Conservation (phyloP, 768 basidiomycete species). For the Hericium alpestre region DNA sequence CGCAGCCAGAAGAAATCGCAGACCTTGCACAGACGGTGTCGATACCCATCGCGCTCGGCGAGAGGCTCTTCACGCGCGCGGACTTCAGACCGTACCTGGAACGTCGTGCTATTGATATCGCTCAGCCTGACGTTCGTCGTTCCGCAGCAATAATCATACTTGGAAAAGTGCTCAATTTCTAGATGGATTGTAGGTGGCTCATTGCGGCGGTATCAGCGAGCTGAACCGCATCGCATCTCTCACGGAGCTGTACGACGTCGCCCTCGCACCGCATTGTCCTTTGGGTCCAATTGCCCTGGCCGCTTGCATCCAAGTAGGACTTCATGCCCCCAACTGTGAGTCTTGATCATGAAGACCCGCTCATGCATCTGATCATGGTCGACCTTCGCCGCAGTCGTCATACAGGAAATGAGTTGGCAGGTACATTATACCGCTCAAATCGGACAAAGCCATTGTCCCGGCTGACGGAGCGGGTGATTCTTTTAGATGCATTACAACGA, state of each 20-base stretch:
- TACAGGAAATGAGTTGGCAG: constrained; percentile 61
- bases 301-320: constrained; percentile 56
- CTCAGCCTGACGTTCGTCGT: constrained; percentile 50
- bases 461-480: too few relatives aligned
- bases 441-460: too few relatives aligned
- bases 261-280: constrained; percentile 63
- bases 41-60: constrained; percentile 55
- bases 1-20: constrained; percentile 50
- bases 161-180: neutral
- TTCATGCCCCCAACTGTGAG: constrained; percentile 50
- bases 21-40: constrained; percentile 43
- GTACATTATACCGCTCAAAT: constrained; percentile 15
- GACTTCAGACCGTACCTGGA: constrained; percentile 62
- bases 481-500: constrained; percentile 55
- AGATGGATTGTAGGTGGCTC: constrained; percentile 30
- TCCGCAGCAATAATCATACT: neutral
- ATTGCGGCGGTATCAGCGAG: constrained; percentile 54
- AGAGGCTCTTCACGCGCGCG: constrained; percentile 49
- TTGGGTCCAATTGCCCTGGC: constrained; percentile 63
- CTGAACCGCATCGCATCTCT: constrained; percentile 46
- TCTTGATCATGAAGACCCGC: neutral
- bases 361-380: too few relatives aligned
- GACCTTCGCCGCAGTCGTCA: constrained; percentile 30
- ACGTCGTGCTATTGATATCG: constrained; percentile 52
- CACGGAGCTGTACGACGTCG: constrained; percentile 63